phyloP scores from a whole-genome alignment of 805 yeast species.

The Candida palmyrensis region DNA sequence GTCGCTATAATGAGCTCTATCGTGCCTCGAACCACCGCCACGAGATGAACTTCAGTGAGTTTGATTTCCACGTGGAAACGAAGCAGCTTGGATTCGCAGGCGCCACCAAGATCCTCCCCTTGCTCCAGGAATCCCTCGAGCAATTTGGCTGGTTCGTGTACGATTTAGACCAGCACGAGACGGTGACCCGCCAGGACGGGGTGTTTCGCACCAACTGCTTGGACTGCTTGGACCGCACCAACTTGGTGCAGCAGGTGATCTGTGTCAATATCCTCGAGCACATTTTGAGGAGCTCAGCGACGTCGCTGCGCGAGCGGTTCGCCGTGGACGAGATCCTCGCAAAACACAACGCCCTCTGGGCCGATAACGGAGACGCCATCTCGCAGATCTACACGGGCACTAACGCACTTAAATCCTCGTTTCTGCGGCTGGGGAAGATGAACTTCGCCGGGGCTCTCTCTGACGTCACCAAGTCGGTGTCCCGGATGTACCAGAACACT shows the following conservation, averaged over 20 bases:
- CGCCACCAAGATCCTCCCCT: conserved; percentile 63
- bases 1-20: conserved; percentile 60
- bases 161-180: conserved; percentile 51
- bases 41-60: conserved; percentile 58
- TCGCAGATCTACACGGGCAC: conserved; percentile 60
- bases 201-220: conserved; percentile 90
- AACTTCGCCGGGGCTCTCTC: conserved; percentile 95
- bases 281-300: conserved; percentile 16
- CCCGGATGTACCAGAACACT: conserved; percentile 92
- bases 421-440: conserved; percentile 93
- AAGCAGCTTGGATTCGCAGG: conserved; percentile 74
- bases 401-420: conserved; percentile 74
- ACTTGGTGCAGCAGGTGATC: conserved; percentile 79
- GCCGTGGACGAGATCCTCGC: conserved; percentile 47
- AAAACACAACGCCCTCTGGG: conserved; percentile 81
- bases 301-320: conserved; percentile 13
- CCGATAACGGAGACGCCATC: conserved; percentile 64
- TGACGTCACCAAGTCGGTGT: conserved; percentile 93
- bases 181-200: conserved; percentile 77
- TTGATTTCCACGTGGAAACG: conserved; percentile 93
- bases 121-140: conserved; percentile 59
- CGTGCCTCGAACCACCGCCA: conserved; percentile 31
- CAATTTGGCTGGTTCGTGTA: conserved; percentile 80
- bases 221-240: conserved; percentile 77
- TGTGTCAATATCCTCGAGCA: conserved; percentile 64